Evolutionary conservation across 768 basidiomycete species (phyloP), one percentile per base, ranked within the genome.

Genomic region (Crepidotus variabilis): DNA sequence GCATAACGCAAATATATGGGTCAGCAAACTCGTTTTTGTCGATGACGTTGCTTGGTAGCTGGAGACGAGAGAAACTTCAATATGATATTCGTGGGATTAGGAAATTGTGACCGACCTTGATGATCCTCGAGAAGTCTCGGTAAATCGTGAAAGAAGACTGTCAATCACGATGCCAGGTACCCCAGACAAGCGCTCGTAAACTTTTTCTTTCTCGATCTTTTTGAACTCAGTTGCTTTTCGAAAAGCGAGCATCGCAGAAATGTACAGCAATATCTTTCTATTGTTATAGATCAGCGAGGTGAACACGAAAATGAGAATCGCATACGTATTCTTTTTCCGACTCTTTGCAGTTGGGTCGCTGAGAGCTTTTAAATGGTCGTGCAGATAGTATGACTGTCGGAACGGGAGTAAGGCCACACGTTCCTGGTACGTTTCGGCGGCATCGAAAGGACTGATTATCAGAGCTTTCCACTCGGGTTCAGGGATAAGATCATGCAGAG

Each of bases 181-280:
- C 2, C 72, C 69, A 0, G 76, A 63, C 55, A 96, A 72, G 56
- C 80, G 80, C 47, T 87, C 81, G 39, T 78, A 73, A 7, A 90
- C 55, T 13, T 74, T 72, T 10, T 81, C 77, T 61, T 84, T 82
- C 46, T 82, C 67, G 64, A 81, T 60, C 32, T 68, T 60, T 70
- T 72, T 71, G 54, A 61, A 60, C 24, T 66, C 61, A 6, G 78
- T 71, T 0, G 77, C 65, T 60, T 76, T 75, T 47, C 82, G 79
- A 72, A 95, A 89, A 8, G 80, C 74, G 57, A 95, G 74, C 80
- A 98, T 86, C n/a, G 81, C 73, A 0, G 93, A 85, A 60, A 96
- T 86, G 72, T 93, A 95, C 56, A 87, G 73, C 28, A 94, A 63
- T 48, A 90, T 82, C 72, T 87, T 89, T 49, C 92, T 93, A 64